Percentiles rank a stretch among this genome's conserved stretches.
Evolutionary conservation across 495 filamentous ascomycete genomes (phyloP).

Genomic region (Lasiosphaeriaceae sp.): DNA sequence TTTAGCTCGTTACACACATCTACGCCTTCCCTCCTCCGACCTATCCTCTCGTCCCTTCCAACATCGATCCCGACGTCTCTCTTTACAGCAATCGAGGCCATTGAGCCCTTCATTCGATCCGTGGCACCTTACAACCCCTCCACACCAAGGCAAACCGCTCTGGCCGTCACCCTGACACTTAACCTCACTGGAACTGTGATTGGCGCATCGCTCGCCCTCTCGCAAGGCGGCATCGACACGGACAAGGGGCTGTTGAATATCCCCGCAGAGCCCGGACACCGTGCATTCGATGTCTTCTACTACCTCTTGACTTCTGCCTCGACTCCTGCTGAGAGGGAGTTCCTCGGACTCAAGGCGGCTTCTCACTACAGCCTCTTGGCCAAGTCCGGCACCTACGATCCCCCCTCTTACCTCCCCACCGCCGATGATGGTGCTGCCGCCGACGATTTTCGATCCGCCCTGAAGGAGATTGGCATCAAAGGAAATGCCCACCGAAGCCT

Average conservation of each 20-base stretch:
- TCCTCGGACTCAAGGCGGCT: conserved; percentile 76
- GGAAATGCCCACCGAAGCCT: conserved; percentile 74
- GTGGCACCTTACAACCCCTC: conserved; percentile 89
- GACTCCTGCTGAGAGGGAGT: conserved; percentile 86
- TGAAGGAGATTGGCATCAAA: conserved; percentile 90
- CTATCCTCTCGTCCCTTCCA: conserved; percentile 78
- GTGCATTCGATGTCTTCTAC: conserved; percentile 98
- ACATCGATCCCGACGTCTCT: conserved; percentile 68
- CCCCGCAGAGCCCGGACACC: conserved; percentile 72
- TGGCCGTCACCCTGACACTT: conserved; percentile 77
- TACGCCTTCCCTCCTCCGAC: conserved; percentile 75
- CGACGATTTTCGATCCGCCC: conserved; percentile 79
- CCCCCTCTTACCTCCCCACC: conserved; percentile 85
- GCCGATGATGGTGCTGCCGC: conserved; percentile 91
- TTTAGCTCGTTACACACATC: conserved; percentile 81
- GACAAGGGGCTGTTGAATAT: conserved; percentile 75
- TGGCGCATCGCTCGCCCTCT: conserved; percentile 70
- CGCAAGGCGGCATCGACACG: conserved; percentile 85
- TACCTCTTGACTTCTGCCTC: conserved; percentile 89
- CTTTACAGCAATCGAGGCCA: conserved; percentile 68
- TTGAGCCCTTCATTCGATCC: conserved; percentile 81
- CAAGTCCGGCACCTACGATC: conserved; percentile 78
- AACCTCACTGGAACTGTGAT: conserved; percentile 75
- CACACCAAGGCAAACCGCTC: conserved; percentile 71
- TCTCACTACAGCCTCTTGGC: conserved; percentile 74